Evolutionary conservation across 176 grass and related monocot genomes (phyloP), one percentile per base, ranked within the genome.

Genomic region (Aegilops tauschii): DNA sequence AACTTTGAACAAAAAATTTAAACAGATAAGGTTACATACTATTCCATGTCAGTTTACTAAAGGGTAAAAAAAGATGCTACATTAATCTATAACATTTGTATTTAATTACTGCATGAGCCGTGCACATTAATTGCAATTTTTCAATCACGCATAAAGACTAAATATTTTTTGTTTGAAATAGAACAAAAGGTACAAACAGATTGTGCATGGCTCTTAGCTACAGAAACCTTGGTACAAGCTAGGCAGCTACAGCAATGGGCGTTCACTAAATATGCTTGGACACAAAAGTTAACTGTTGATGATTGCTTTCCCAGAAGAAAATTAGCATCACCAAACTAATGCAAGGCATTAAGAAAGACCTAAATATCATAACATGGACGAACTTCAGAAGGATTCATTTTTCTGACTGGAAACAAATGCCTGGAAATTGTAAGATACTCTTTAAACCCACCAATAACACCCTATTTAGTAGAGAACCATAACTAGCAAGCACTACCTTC

Each of bases 101-200:
- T 42, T 66, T 9, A 25, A 67, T 73, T 71, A 76, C 34, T 75
- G 68, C 23, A 59, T 79, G 3, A 52, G 78, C 61, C 72, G 31
- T 73, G 30, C 65, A 86, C 50, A 50, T 25, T 81, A 86, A 80
- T 63, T 54, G 44, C 87, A 88, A 65, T 40, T 77, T 77, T 83
- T 29, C 65, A 30, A 71, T 71, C 37, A 36, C 29, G 14, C 28
- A 66, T 36, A 67, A 84, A 84, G 17, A 54, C 75, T 20, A 18
- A 23, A 72, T 77, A 14, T 8, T 63, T 58, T 78, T 37, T 32
- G 27, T 50, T 9, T 76, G 47, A 47, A 76, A 16, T 49, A 18
- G 42, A 14, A 28, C 6, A 75, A 50, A 75, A 74, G 16, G 39
- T 75, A 61, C 42, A 3, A 8, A 76, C 13, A 49, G 36, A 77